Conservation (phyloP, 768 basidiomycete species). For the Gyrodon lividus region DNA sequence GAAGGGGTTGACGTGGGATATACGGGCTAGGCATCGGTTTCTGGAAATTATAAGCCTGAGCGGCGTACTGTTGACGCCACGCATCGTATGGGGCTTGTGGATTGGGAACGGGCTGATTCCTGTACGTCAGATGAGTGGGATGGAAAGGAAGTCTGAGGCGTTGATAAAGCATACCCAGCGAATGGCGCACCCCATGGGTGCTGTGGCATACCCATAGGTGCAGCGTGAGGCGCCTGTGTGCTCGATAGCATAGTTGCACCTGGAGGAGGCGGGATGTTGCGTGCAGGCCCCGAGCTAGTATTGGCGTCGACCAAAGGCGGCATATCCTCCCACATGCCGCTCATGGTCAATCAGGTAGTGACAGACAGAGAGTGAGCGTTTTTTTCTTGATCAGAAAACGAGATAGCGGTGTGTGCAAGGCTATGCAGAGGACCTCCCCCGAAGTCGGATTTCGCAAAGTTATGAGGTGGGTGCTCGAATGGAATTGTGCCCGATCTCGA, state of each 20-base stretch:
- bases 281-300: not conserved
- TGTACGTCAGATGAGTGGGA: not conserved
- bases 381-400: conserved; percentile 15
- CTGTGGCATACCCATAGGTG: conserved; percentile 5
- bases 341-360: conserved; percentile 16
- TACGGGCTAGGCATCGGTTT: conserved; percentile 30
- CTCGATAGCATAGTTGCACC: conserved; percentile 15
- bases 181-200: conserved; percentile 17
- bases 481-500: not conserved
- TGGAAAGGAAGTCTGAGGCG: not conserved
- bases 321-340: conserved; percentile 22
- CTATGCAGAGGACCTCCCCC: not conserved
- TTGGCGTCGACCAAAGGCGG: conserved; percentile 25
- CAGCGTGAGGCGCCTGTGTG: conserved; percentile 12
- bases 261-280: conserved; percentile 25
- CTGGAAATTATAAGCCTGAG: conserved; percentile 12
- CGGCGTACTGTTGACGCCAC: too few species aligned
- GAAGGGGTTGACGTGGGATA: conserved; percentile 22
- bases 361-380: not conserved
- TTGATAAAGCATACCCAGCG: conserved; percentile 11
- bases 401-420: conserved; percentile 16
- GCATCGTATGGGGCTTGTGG: conserved; percentile 20
- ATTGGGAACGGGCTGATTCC: conserved; percentile 7
- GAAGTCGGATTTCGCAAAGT: too few species aligned
- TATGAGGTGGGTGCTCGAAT: not conserved